These are phyloP conservation scores for Colletotrichum viniferum DNA, from an alignment of 2,329 filamentous ascomycete species.

Conservation along the genomic window DNA sequence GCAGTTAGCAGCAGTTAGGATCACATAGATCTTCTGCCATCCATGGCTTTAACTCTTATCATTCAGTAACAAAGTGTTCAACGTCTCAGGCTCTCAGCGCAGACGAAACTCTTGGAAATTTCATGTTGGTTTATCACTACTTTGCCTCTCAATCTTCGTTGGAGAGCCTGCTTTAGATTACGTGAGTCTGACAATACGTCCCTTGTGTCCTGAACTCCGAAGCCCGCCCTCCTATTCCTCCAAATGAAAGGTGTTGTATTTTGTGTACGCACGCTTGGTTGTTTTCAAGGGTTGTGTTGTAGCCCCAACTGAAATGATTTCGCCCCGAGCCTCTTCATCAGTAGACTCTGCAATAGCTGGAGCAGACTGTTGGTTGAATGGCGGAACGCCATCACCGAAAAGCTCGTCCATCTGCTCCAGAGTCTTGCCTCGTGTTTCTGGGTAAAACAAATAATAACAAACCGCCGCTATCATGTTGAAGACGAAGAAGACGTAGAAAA, in stretches of 20 bases:
- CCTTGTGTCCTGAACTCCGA: background rate
- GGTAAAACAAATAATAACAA: conserved; percentile 31
- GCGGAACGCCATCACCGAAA: conserved; percentile 29
- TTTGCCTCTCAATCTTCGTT: background rate
- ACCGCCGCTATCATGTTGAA: conserved; percentile 27
- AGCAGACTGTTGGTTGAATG: background rate
- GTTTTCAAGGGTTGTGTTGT: background rate
- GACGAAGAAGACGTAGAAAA: conserved; percentile 39
- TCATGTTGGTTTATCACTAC: background rate
- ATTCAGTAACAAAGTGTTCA: background rate
- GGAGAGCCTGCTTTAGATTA: background rate
- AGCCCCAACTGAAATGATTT: background rate
- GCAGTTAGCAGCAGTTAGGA: too few relatives aligned
- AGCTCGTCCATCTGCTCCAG: conserved; percentile 40
- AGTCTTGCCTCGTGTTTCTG: conserved; percentile 35
- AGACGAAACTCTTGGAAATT: background rate
- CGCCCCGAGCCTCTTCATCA: background rate
- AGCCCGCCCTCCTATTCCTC: background rate
- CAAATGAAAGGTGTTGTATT: conserved; percentile 1
- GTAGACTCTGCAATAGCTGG: background rate
- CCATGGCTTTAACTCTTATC: background rate
- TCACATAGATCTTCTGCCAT: background rate
- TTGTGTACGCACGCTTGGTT: background rate
- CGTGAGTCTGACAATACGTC: background rate
- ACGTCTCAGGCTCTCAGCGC: background rate